phyloP scores from a whole-genome alignment of 768 basidiomycete species.

The Podaxis pistillaris region DNA sequence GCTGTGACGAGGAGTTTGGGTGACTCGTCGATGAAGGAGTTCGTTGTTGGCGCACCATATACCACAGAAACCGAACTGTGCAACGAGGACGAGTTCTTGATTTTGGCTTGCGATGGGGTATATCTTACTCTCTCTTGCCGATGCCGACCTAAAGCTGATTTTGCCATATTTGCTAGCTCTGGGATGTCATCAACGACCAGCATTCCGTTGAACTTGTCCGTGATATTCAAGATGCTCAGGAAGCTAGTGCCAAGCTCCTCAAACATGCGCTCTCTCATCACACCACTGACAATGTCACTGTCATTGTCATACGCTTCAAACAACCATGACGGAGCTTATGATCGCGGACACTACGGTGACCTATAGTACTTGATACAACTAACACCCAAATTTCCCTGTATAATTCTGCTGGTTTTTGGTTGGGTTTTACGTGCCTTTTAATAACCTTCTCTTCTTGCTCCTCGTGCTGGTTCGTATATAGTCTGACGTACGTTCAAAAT shows the following conservation, averaged over 20 bases:
- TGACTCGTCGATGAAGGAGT: slow-evolving; percentile 99
- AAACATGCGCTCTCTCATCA: slow-evolving; percentile 85
- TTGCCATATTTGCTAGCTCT: slow-evolving; percentile 55
- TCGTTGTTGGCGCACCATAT: slow-evolving; percentile 96
- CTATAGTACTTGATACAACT: not conserved
- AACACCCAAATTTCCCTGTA: not conserved
- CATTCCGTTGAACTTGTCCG: slow-evolving; percentile 84
- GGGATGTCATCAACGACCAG: slow-evolving; percentile 95
- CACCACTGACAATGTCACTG: slow-evolving; percentile 94
- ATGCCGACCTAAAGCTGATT: slow-evolving; percentile 15
- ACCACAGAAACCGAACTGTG: slow-evolving; percentile 96
- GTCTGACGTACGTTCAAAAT: not conserved
- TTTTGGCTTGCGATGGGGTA: slow-evolving; percentile 97
- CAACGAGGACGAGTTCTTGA: slow-evolving; percentile 90
- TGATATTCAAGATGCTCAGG: slow-evolving; percentile 71
- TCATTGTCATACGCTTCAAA: slow-evolving; percentile 85
- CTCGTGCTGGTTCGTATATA: not conserved
- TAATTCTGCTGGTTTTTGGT: not conserved
- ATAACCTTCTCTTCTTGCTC: not conserved
- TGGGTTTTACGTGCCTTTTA: not conserved
- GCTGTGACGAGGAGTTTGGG: slow-evolving; percentile 96
- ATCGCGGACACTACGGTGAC: slow-evolving; percentile 3
- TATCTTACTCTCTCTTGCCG: slow-evolving; percentile 30
- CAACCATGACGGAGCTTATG: slow-evolving; percentile 19
- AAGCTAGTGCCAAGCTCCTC: slow-evolving; percentile 71